These are phyloP conservation scores for Entonaema liquescens DNA, from an alignment of 495 filamentous ascomycete species.

Conservation along the genomic window DNA sequence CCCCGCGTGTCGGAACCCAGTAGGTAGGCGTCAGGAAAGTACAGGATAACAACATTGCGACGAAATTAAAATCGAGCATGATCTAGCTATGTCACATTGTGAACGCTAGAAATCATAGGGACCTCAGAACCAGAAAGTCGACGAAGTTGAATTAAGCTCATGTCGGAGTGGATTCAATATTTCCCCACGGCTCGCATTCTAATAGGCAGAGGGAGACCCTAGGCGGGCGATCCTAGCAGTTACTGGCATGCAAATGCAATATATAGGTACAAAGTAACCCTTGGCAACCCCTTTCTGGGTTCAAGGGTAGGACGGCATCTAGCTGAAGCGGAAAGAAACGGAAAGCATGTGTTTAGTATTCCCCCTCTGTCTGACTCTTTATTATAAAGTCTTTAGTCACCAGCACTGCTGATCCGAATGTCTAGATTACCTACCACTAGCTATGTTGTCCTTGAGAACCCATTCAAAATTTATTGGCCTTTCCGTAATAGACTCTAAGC, in stretches of 20 bases:
- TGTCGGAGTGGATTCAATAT: slow-evolving; percentile 1
- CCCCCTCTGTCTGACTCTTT: background rate
- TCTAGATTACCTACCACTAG: background rate
- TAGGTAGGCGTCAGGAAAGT: background rate
- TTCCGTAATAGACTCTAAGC: no score
- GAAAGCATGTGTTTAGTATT: background rate
- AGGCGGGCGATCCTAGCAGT: slow-evolving; percentile 1
- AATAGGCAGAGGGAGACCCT: background rate
- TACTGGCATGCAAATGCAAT: background rate
- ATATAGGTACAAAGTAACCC: background rate
- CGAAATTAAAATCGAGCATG: background rate
- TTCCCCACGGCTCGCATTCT: slow-evolving; percentile 3
- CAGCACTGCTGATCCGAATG: background rate
- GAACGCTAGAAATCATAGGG: background rate
- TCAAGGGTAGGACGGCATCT: background rate
- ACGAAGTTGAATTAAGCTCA: slow-evolving; percentile 33
- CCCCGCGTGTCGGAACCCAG: background rate
- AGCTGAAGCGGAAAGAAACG: background rate
- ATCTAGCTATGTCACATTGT: background rate
- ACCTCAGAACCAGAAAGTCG: background rate
- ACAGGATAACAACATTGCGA: background rate
- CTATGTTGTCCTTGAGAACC: background rate
- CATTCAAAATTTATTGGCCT: background rate
- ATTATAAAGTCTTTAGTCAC: background rate
- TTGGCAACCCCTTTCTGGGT: background rate